Percentiles rank a stretch among this genome's conserved stretches.
These are phyloP conservation scores for Dalbergia cultrata DNA, from an alignment of 306 rosid genomes.

Conservation along the genomic window DNA sequence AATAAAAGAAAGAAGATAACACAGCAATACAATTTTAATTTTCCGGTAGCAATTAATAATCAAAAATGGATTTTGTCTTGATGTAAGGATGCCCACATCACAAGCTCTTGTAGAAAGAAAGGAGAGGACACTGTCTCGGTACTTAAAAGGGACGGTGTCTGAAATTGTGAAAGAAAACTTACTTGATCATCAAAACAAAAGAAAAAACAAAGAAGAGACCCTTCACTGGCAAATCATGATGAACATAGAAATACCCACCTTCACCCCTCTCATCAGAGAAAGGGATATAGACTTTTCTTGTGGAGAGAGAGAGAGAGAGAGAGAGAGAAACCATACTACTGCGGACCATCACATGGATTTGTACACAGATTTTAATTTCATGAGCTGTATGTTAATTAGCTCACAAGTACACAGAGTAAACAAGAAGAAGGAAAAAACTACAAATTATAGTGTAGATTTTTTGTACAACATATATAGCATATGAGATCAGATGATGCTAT, in stretches of 20 bases:
- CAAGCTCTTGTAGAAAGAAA: conserved; percentile 54
- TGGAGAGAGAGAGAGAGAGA: background rate
- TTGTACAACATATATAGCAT: conserved; percentile 17
- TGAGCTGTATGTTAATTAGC: background rate
- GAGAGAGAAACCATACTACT: conserved; percentile 33
- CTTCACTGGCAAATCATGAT: conserved; percentile 57
- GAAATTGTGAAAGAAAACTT: conserved; percentile 46
- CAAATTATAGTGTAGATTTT: background rate
- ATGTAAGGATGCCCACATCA: conserved; percentile 16
- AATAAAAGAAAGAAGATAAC: background rate
- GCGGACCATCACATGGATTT: conserved; percentile 25
- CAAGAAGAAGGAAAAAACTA: no score
- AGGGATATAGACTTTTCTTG: background rate
- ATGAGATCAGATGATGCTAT: conserved; percentile 47
- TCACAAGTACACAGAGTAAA: conserved; percentile 21
- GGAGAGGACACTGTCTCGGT: conserved; percentile 55
- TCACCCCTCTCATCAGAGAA: conserved; percentile 28
- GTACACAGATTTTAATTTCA: conserved; percentile 22
- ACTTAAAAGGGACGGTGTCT: conserved; percentile 55
- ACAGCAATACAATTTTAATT: conserved; percentile 33
- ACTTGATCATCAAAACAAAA: conserved; percentile 43
- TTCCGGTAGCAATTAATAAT: conserved; percentile 36
- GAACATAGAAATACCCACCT: conserved; percentile 60
- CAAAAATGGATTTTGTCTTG: conserved; percentile 45
- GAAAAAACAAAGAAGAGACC: conserved; percentile 7